Percentiles rank a stretch among this genome's conserved stretches.
Evolutionary conservation across 2,329 filamentous ascomycete species (phyloP).

Genomic region (Cytospora piceae): DNA sequence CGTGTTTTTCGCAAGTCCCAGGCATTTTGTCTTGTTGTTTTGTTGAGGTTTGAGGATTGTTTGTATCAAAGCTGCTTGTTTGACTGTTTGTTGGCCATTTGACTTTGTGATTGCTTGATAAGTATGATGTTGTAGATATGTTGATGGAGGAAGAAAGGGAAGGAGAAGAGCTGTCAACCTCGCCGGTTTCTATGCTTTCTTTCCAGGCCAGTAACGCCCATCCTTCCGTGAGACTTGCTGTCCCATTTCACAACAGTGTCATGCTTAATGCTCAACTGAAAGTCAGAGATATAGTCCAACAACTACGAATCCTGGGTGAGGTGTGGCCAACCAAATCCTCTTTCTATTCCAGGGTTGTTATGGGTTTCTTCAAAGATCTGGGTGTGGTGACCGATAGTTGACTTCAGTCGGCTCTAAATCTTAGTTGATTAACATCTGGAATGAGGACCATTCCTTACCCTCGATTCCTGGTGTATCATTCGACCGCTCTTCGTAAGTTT

Average conservation of each 20-base stretch:
- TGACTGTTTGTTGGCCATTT: neutral
- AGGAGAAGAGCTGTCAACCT: neutral
- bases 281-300: neutral
- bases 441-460: too few relatives aligned
- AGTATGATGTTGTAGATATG: neutral
- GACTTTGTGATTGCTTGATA: too few relatives aligned
- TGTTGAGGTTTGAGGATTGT: neutral
- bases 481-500: too few relatives aligned
- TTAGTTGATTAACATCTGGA: too few relatives aligned
- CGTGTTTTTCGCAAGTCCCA: neutral
- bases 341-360: too few relatives aligned
- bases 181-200: neutral
- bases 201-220: neutral
- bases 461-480: too few relatives aligned
- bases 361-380: too few relatives aligned
- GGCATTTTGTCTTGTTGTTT: neutral
- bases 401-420: too few relatives aligned
- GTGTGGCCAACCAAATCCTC: neutral
- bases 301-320: neutral
- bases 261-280: neutral
- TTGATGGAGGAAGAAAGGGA: neutral
- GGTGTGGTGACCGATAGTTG: too few relatives aligned
- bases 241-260: neutral
- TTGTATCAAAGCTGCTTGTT: neutral
- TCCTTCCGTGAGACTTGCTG: neutral